A percentile compares a stretch with the other conserved stretches of the same genome.
phyloP scores from a whole-genome alignment of 768 basidiomycete genomes.

The Russula abietina region DNA sequence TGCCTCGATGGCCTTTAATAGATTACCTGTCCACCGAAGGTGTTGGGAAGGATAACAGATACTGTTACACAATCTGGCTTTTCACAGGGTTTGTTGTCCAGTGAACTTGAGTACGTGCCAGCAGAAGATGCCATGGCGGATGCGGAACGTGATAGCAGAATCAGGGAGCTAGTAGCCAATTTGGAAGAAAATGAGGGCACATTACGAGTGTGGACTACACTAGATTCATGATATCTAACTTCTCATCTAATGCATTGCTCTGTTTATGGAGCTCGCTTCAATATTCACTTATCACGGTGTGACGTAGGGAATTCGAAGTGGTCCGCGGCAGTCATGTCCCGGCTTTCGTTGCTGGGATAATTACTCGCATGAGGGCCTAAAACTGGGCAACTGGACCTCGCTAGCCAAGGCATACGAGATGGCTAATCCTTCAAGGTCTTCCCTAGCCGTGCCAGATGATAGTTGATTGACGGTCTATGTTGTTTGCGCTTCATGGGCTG shows the following conservation, averaged over 20 bases:
- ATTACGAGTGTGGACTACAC: constrained; percentile 24
- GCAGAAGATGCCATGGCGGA: constrained; percentile 26
- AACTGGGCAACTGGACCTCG: not conserved
- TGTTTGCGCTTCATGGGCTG: constrained; percentile 65
- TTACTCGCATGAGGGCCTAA: not conserved
- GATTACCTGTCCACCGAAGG: constrained; percentile 22
- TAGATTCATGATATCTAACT: constrained; percentile 12
- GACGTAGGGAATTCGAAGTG: not conserved
- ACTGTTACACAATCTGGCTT: constrained; percentile 11
- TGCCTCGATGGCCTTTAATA: not conserved
- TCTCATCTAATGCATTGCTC: not conserved
- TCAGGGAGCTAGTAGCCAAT: constrained; percentile 16
- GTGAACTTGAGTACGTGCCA: constrained; percentile 21
- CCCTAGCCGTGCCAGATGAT: constrained; percentile 75
- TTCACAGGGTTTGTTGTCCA: constrained; percentile 18
- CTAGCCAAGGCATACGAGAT: not conserved
- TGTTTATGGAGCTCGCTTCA: not conserved
- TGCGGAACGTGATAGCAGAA: constrained; percentile 16
- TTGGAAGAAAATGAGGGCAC: constrained; percentile 24
- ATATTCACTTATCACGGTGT: not conserved
- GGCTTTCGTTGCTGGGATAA: not conserved
- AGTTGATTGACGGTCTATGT: constrained; percentile 79
- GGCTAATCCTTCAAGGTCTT: constrained; percentile 51
- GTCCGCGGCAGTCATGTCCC: not conserved
- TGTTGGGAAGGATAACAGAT: constrained; percentile 17